Percentiles rank a stretch among this genome's conserved stretches.
Conservation (phyloP, 148 eudicot genomes). For the Selenicereus undatus region DNA sequence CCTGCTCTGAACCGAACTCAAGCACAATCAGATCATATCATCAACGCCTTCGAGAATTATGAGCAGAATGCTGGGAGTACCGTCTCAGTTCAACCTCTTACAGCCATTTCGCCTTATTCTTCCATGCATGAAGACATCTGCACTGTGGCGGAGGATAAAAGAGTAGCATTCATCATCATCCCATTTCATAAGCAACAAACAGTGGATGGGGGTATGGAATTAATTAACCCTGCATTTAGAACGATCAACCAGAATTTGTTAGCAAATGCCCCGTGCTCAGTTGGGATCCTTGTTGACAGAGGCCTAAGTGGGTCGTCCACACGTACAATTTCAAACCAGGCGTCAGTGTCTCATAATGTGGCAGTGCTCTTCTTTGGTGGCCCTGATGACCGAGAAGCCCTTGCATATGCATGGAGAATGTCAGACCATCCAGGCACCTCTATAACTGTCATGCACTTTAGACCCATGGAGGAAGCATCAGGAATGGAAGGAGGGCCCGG, state of each 20-base stretch:
- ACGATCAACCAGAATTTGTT: constrained; percentile 55
- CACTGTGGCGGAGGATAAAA: constrained; percentile 55
- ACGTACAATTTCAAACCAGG: constrained; percentile 32
- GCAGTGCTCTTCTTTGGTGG: constrained; percentile 58
- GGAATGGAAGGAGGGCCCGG: constrained; percentile 27
- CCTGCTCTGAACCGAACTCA: constrained; percentile 64
- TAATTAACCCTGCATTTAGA: constrained; percentile 51
- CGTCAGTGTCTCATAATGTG: constrained; percentile 31
- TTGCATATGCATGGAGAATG: constrained; percentile 57
- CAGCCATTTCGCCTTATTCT: constrained; percentile 66
- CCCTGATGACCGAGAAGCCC: constrained; percentile 63
- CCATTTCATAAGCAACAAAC: constrained; percentile 81
- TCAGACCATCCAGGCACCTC: constrained; percentile 46
- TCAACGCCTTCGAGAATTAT: constrained; percentile 62
- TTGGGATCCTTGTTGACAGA: constrained; percentile 68
- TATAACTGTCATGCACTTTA: constrained; percentile 48
- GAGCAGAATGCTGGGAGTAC: constrained; percentile 44
- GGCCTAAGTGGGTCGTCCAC: constrained; percentile 48
- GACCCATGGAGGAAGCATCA: constrained; percentile 41
- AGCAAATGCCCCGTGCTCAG: constrained; percentile 68
- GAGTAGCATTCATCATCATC: constrained; percentile 50
- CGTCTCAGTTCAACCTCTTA: constrained; percentile 56
- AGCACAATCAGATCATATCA: constrained; percentile 83
- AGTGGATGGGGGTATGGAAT: constrained; percentile 70
- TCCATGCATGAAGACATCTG: constrained; percentile 76